Percentiles rank a stretch among this genome's conserved stretches.
These are phyloP conservation scores for Paraleonurus japonicus DNA, from an alignment of 257 asterid genomes.

Conservation along the genomic window DNA sequence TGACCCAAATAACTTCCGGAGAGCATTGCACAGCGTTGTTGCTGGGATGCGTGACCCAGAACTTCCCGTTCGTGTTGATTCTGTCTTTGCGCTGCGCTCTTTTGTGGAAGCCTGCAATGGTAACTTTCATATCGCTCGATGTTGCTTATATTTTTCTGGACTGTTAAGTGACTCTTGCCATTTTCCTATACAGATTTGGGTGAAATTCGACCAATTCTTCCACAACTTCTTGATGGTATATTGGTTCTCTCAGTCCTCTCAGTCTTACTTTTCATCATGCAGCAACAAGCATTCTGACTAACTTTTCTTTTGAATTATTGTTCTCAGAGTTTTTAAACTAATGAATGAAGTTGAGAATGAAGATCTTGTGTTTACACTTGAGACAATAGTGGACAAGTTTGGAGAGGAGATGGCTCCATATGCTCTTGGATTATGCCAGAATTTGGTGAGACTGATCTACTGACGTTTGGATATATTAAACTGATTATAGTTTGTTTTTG, in stretches of 20 bases:
- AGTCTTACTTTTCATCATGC: neutral
- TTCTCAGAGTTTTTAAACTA: slow-evolving; percentile 84
- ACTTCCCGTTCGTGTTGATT: slow-evolving; percentile 98
- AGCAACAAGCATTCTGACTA: slow-evolving; percentile 8
- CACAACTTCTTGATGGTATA: slow-evolving; percentile 90
- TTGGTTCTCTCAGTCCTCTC: slow-evolving; percentile 5
- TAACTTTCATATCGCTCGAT: slow-evolving; percentile 24
- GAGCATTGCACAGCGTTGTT: slow-evolving; percentile 84
- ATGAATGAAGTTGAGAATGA: slow-evolving; percentile 99
- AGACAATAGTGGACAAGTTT: slow-evolving; percentile 97
- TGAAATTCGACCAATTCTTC: slow-evolving; percentile 94
- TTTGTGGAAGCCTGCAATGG: slow-evolving; percentile 98
- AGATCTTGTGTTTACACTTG: slow-evolving; percentile 97
- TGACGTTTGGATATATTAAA: slow-evolving; percentile 1
- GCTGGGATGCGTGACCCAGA: slow-evolving; percentile 99
- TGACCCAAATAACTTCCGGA: slow-evolving; percentile 81
- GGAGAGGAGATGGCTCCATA: slow-evolving; percentile 99
- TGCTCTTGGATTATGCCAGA: slow-evolving; percentile 97
- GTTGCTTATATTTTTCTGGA: slow-evolving; percentile 9
- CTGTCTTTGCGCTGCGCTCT: slow-evolving; percentile 93
- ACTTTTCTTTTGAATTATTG: slow-evolving; percentile 12
- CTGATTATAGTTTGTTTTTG: neutral
- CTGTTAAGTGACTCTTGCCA: slow-evolving; percentile 11
- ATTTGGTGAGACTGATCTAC: slow-evolving; percentile 57
- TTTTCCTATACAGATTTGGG: slow-evolving; percentile 56